Evolutionary conservation across 23 red algal genomes (phyloP).

Genomic region (Gracilaria domingensis): DNA sequence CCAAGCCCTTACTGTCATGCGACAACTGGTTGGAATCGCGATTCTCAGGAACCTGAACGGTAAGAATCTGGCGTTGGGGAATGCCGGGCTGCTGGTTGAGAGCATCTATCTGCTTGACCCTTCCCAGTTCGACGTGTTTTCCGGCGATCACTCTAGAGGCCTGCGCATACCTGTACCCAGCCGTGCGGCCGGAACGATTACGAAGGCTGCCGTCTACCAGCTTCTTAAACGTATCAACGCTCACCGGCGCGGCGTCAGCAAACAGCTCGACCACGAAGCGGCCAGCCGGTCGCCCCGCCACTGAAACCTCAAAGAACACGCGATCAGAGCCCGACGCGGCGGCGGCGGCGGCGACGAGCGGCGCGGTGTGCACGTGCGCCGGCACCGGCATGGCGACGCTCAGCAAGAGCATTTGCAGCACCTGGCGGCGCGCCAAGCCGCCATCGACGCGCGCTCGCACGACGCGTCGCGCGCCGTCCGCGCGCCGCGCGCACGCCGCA

Average conservation of each 20-base stretch:
- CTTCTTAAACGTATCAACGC: constrained; percentile 58
- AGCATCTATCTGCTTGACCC: constrained; percentile 68
- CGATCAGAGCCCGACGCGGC: constrained; percentile 30
- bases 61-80: constrained; percentile 34
- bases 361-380: neutral
- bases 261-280: constrained; percentile 82
- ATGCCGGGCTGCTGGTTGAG: constrained; percentile 66
- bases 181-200: constrained; percentile 66
- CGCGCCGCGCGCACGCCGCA: neutral
- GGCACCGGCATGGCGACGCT: neutral
- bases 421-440: neutral
- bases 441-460: neutral
- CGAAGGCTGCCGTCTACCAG: constrained; percentile 58
- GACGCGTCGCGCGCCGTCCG: neutral
- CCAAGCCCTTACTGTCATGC: constrained; percentile 60
- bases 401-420: neutral
- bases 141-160: constrained; percentile 49
- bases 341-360: constrained; percentile 14
- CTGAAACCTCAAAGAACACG: constrained; percentile 84
- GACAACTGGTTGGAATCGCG: constrained; percentile 63
- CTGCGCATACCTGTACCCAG: constrained; percentile 73
- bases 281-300: constrained; percentile 73
- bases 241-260: constrained; percentile 70
- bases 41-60: constrained; percentile 54
- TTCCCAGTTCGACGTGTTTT: constrained; percentile 67